These are phyloP conservation scores for Arbutus unedo DNA, from an alignment of 148 eudicot species.

Conservation along the genomic window DNA sequence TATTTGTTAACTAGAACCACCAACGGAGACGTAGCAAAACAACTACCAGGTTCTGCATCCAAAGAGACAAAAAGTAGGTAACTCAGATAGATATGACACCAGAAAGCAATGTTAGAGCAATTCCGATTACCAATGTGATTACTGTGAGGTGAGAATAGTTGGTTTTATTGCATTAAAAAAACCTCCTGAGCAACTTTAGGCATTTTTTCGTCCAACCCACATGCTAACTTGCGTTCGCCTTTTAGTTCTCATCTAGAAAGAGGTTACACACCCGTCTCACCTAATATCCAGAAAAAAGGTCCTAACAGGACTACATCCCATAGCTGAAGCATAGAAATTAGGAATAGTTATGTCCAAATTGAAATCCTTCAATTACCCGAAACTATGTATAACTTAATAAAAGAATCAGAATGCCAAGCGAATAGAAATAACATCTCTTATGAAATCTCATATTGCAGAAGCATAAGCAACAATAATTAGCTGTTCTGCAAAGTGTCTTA, in stretches of 20 bases:
- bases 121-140: not conserved
- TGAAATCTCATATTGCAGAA: not conserved
- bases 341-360: not conserved
- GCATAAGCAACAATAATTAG: not conserved
- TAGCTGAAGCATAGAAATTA: not conserved
- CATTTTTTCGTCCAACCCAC: not conserved
- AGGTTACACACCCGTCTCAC: not conserved
- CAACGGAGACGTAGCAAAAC: not conserved
- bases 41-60: not conserved
- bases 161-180: too few species aligned
- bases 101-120: not conserved
- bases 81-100: not conserved
- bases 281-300: not conserved
- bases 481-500: not conserved
- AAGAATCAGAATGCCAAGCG: not conserved
- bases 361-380: not conserved
- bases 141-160: not conserved
- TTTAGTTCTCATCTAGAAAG: not conserved
- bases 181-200: not conserved
- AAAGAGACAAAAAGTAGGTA: not conserved
- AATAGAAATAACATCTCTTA: not conserved
- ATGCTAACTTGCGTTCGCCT: not conserved
- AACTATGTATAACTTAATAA: not conserved
- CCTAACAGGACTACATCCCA: constrained; percentile 1
- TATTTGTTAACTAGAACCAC: not conserved